A percentile compares a stretch with the other conserved stretches of the same genome.
Evolutionary conservation across 2,329 filamentous ascomycete genomes (phyloP).

Genomic region (Talaromyces verruculosus): DNA sequence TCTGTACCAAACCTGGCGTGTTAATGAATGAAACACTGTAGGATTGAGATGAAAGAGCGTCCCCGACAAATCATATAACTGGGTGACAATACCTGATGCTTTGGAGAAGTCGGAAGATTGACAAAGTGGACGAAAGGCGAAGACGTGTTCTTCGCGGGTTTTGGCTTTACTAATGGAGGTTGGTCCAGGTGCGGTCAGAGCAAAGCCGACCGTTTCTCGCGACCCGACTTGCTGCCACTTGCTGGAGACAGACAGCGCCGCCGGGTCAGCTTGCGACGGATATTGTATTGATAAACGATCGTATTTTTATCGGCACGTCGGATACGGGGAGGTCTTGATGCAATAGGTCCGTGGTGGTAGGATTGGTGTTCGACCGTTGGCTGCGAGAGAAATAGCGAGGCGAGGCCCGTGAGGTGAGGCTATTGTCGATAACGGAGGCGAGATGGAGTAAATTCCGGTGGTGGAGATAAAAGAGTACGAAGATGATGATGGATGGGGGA

Average conservation of each 20-base stretch:
- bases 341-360: neutral
- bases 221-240: constrained; percentile 11
- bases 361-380: neutral
- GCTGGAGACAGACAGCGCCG: constrained; percentile 4
- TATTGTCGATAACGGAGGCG: constrained; percentile 6
- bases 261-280: constrained; percentile 4
- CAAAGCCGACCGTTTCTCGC: constrained; percentile 16
- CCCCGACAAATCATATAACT: neutral
- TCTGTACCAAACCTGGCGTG: constrained; percentile 13
- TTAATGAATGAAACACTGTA: neutral
- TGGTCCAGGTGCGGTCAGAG: constrained; percentile 5
- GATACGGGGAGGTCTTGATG: neutral
- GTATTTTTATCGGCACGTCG: neutral
- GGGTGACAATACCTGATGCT: constrained; percentile 9
- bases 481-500: constrained; percentile 20
- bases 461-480: constrained; percentile 9
- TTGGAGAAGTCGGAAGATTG: neutral
- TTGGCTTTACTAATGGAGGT: constrained; percentile 4
- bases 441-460: constrained; percentile 19
- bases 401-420: constrained; percentile 1
- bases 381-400: neutral
- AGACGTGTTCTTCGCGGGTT: neutral
- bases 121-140: neutral
- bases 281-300: neutral
- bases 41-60: neutral